Base-by-base conservation (phyloP, 164 flowering plant genomes). In the Umbilicus rupestris region DNA sequence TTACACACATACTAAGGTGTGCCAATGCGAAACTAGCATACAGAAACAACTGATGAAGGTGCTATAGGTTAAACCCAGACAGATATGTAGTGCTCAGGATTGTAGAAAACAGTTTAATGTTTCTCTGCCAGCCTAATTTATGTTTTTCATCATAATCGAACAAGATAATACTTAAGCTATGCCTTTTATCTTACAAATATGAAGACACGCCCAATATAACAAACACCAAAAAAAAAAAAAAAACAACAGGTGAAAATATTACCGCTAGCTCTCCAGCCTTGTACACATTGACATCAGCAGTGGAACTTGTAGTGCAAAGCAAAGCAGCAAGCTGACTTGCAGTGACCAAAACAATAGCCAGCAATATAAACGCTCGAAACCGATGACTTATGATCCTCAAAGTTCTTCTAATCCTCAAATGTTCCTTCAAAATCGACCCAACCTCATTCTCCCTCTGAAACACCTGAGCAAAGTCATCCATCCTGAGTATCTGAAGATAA, bases 221-320 rank as follows among this genome's bases (percentile, higher is more conserved):
- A 35, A 35, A 7, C 37, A 35, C 37, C 37, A 35, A 35, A 5
- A 3, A 3, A 35, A 35, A 35, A 3, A 35, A 35, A 35, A 35
- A 7, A 35, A 5, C 37, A 0, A 35, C n/a, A n/a, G n/a, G 24
- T 7, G 55, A 47, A 2, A 33, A 26, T 63, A 84, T 78, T 76
- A 86, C 92, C 84, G 82, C 81, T 68, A 87, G 81, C 69, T 87
- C 92, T 3, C 89, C 89, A 15, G 89, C 79, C 58, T 79, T 83
- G 78, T 76, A 77, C 69, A 85, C 65, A 58, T 70, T 82, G 68
- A 78, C 71, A 49, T 66, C 66, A 17, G 81, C 75, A 44, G 71
- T 70, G 28, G 86, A 76, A 30, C 78, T 72, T 42, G 82, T 73
- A 9, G 57, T 62, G 6, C 82, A 78, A 42, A 85, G 63, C 70